phyloP scores from a whole-genome alignment of 768 basidiomycete genomes.

The Termitomyces heimii region DNA sequence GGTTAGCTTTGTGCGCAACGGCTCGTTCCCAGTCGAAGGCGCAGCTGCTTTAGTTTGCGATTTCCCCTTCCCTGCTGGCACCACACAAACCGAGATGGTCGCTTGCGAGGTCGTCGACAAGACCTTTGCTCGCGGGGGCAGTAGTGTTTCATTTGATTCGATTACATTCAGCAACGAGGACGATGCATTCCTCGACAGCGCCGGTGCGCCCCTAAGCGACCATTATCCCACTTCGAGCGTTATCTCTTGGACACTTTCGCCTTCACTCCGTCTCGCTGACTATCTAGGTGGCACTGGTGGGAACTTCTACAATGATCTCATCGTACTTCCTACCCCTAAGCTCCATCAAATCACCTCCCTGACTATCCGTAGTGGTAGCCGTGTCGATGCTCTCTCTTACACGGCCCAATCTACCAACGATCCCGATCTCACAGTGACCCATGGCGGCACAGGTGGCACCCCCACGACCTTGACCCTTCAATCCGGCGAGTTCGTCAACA shows the following conservation, averaged over 20 bases:
- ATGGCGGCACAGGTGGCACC: constrained; percentile 29
- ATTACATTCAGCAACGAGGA: constrained; percentile 26
- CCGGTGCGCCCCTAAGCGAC: constrained; percentile 27
- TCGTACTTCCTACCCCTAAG: constrained; percentile 13
- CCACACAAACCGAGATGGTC: constrained; percentile 18
- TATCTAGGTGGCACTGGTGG: constrained; percentile 28
- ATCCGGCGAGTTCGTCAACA: constrained; percentile 18
- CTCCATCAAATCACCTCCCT: constrained; percentile 22
- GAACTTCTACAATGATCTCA: constrained; percentile 24
- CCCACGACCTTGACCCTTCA: constrained; percentile 20
- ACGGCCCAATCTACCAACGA: constrained; percentile 16
- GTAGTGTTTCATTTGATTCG: constrained; percentile 16
- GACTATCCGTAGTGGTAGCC: constrained; percentile 23
- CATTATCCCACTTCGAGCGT: constrained; percentile 27
- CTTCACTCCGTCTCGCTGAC: constrained; percentile 24
- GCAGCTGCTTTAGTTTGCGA: constrained; percentile 22
- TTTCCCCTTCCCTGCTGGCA: constrained; percentile 25
- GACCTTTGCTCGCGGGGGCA: constrained; percentile 23
- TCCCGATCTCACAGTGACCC: constrained; percentile 15
- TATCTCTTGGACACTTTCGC: constrained; percentile 24
- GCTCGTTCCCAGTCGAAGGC: constrained; percentile 21
- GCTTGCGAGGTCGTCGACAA: constrained; percentile 35
- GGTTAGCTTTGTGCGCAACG: constrained; percentile 22
- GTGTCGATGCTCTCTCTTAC: constrained; percentile 27
- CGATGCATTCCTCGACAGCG: constrained; percentile 22